Conservation (phyloP, 352 stramenopile species). For the Globisporangium orthogonon region DNA sequence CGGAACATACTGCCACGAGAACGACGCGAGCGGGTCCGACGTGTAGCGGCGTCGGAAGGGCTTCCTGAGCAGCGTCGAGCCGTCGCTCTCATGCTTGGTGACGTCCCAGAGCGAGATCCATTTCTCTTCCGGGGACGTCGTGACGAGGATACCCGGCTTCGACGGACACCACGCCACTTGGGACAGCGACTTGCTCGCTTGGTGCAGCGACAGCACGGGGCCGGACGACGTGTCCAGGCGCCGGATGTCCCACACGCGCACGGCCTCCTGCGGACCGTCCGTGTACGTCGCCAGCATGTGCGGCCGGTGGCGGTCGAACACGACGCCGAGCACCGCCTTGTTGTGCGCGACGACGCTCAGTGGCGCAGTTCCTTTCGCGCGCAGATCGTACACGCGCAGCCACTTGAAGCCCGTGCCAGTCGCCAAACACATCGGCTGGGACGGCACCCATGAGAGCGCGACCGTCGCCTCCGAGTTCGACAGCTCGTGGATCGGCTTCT, state of each 20-base stretch:
- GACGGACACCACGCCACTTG: constrained; percentile 83
- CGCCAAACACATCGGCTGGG: constrained; percentile 70
- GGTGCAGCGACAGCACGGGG: constrained; percentile 65
- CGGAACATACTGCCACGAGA: constrained; percentile 73
- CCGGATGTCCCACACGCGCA: constrained; percentile 87
- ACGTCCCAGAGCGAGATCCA: constrained; percentile 85
- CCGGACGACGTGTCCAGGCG: constrained; percentile 60
- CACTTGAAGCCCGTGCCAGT: constrained; percentile 86
- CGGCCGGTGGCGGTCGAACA: constrained; percentile 76
- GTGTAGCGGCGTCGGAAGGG: constrained; percentile 74
- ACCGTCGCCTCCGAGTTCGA: constrained; percentile 82
- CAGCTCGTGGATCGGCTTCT: constrained; percentile 71
- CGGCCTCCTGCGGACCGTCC: constrained; percentile 68
- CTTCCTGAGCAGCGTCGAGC: constrained; percentile 48
- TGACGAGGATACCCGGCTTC: constrained; percentile 75
- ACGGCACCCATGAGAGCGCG: constrained; percentile 77
- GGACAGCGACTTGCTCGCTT: constrained; percentile 60
- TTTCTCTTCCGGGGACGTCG: constrained; percentile 67
- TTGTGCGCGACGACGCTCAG: constrained; percentile 82
- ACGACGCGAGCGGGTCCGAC: constrained; percentile 64
- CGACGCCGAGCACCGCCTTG: constrained; percentile 76
- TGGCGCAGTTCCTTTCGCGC: constrained; percentile 32
- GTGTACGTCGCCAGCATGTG: constrained; percentile 82
- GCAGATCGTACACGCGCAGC: constrained; percentile 80
- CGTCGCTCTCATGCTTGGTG: constrained; percentile 41